phyloP scores from a whole-genome alignment of 2,329 filamentous ascomycete genomes.

The Phoma sp. region DNA sequence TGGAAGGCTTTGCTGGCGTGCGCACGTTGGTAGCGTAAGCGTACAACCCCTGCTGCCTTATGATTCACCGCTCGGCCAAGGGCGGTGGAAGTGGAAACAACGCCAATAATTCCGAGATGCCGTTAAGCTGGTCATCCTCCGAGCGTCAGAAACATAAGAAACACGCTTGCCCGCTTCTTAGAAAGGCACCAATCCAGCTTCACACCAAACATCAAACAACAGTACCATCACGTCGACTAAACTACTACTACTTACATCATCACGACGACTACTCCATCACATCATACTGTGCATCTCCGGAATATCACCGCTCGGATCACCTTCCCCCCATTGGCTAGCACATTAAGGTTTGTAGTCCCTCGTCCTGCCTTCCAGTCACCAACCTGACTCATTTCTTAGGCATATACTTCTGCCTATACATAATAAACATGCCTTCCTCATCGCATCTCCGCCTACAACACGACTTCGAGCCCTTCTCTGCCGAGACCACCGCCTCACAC shows the following conservation, averaged over 20 bases:
- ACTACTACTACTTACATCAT: slow-evolving; percentile 12
- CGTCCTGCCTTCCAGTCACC: slow-evolving; percentile 39
- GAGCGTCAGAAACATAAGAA: slow-evolving; percentile 43
- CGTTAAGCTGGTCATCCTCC: slow-evolving; percentile 40
- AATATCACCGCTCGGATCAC: slow-evolving; percentile 41
- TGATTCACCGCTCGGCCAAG: slow-evolving; percentile 38
- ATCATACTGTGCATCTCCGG: slow-evolving; percentile 19
- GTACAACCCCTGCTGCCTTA: slow-evolving; percentile 26
- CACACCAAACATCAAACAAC: slow-evolving; percentile 18
- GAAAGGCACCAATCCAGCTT: slow-evolving; percentile 20
- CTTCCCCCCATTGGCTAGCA: slow-evolving; percentile 42
- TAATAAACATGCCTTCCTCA: slow-evolving; percentile 55
- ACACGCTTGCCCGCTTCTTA: slow-evolving; percentile 31
- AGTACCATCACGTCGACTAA: background rate
- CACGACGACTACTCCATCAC: slow-evolving; percentile 14
- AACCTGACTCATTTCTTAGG: slow-evolving; percentile 60
- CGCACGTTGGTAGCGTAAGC: slow-evolving; percentile 18
- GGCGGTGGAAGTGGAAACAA: slow-evolving; percentile 40
- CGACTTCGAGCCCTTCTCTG: slow-evolving; percentile 55
- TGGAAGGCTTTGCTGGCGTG: slow-evolving; percentile 19
- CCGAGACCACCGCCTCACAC: slow-evolving; percentile 54
- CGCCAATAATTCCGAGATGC: slow-evolving; percentile 36
- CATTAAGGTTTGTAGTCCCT: slow-evolving; percentile 42
- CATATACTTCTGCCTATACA: slow-evolving; percentile 41
- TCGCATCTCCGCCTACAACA: slow-evolving; percentile 57